Conservation (phyloP, 805 yeast genomes). For the Diddensiella transvaalensis region DNA sequence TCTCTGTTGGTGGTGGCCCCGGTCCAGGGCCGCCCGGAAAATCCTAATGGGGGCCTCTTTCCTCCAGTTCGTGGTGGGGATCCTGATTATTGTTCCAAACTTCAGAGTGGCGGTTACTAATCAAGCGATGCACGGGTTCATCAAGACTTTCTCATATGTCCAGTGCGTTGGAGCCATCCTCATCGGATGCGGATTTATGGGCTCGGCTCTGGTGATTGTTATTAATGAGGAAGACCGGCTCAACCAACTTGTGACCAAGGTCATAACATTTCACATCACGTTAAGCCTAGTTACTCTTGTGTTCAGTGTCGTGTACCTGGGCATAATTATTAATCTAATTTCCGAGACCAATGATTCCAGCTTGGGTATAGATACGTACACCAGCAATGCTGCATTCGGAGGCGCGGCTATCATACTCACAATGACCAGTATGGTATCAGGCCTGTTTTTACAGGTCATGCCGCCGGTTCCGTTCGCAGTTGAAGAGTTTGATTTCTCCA, state of each 20-base stretch:
- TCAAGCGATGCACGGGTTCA: not conserved
- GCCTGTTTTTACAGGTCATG: slow-evolving; percentile 21
- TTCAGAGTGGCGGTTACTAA: slow-evolving; percentile 46
- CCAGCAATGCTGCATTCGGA: slow-evolving; percentile 15
- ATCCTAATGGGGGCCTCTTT: not conserved
- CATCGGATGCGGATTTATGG: slow-evolving; percentile 25
- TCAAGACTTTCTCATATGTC: not conserved
- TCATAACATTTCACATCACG: slow-evolving; percentile 17
- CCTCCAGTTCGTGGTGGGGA: slow-evolving; percentile 2
- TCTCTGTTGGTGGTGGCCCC: slow-evolving; percentile 2
- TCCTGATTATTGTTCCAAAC: slow-evolving; percentile 24
- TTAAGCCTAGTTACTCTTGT: slow-evolving; percentile 15
- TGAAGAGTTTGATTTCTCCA: slow-evolving; percentile 29
- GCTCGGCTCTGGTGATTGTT: slow-evolving; percentile 22
- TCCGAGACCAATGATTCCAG: slow-evolving; percentile 1
- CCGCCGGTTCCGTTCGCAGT: slow-evolving; percentile 31
- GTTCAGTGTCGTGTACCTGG: slow-evolving; percentile 24
- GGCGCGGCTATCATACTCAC: slow-evolving; percentile 20
- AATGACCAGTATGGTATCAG: slow-evolving; percentile 24
- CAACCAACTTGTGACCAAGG: slow-evolving; percentile 18
- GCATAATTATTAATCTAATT: slow-evolving; percentile 18
- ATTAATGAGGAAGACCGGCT: slow-evolving; percentile 26
- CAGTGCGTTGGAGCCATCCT: slow-evolving; percentile 9
- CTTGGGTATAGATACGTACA: not conserved
- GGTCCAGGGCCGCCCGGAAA: not conserved